Base-by-base conservation (phyloP, 2,329 filamentous ascomycete genomes). In the Grosmannia huntii region DNA sequence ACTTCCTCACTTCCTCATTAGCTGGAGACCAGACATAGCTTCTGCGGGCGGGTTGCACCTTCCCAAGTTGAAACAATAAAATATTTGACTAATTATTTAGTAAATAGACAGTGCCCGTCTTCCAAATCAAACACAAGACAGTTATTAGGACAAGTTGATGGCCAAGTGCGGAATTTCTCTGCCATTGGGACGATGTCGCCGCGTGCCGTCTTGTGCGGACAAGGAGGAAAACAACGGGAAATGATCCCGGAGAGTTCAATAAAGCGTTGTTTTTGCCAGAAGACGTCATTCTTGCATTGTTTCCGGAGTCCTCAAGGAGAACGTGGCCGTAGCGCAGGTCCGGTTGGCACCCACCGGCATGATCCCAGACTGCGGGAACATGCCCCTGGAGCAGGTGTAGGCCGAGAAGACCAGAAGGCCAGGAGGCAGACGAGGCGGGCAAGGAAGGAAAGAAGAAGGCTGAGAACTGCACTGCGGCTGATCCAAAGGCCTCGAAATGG, bases 281-380 rank as follows among this genome's bases (percentile, higher is more conserved):
- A 28, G 27, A 4, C 27, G 27, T 7, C 27, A 7, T 28, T 28
- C 71, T 87, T 31, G 83, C 83, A 0, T 87, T 84, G 83, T 63
- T 87, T 58, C 64, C 84, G 80, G 0, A 73, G 78, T 2, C 44
- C 64, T 80, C 31, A 72, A 78, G 58, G 71, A 78, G 58, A 80
- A 80, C 44, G 57, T 71, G 5, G 69, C 63, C 3, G 69, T 71
- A 1, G 44, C 69, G 3, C 53, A 67, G 4, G 64, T 76, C 7
- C 58, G 57, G 52, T 54, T 76, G 53, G 68, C 64, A 0, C 57
- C 64, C 28, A n/a, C 55, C 5, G 60, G 59, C 14, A 27, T 55
- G 2, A 36, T 63, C 4, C 5, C 27, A 4, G 62, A 63, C 28
- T 63, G 59, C 19, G 62, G 60, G 5, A 60, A 63, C 21, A 63